Evolutionary conservation across 208 protist genomes (phyloP).

Genomic region (Acanthamoeba castellanii): DNA sequence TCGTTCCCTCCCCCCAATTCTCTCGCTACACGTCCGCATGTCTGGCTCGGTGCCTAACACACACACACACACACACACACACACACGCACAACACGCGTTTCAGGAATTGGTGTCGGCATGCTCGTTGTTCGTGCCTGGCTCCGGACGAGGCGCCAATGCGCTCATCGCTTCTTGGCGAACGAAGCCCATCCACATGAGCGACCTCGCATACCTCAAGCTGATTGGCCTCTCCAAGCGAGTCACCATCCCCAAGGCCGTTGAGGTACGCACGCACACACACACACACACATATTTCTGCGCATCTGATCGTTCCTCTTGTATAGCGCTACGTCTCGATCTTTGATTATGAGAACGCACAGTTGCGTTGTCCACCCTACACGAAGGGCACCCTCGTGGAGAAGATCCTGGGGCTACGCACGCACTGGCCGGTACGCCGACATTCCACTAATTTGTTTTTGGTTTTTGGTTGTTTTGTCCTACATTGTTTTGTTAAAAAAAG

Average conservation of each 20-base stretch:
- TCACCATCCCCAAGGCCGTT: slow-evolving; percentile 66
- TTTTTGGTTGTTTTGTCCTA: too few relatives aligned
- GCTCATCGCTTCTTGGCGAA: slow-evolving; percentile 37
- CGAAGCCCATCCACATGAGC: slow-evolving; percentile 63
- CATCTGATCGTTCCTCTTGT: not conserved
- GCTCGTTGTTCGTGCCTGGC: slow-evolving; percentile 64
- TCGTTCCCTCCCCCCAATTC: not conserved
- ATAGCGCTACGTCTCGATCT: slow-evolving; percentile 67
- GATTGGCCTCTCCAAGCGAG: slow-evolving; percentile 65
- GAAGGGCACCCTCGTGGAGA: slow-evolving; percentile 45
- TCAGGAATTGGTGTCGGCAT: slow-evolving; percentile 45
- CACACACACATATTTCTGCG: not conserved
- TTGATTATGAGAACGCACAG: slow-evolving; percentile 31
- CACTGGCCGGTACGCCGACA: slow-evolving; percentile 67
- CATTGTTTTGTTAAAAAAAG: too few relatives aligned
- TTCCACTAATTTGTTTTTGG: too few relatives aligned
- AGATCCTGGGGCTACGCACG: not conserved
- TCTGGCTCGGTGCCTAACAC: too few relatives aligned
- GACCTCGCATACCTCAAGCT: slow-evolving; percentile 64
- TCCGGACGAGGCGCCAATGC: not conserved
- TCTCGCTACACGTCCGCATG: not conserved
- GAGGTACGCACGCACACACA: not conserved
- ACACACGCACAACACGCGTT: not conserved
- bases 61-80: not conserved
- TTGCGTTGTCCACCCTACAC: slow-evolving; percentile 62